These are phyloP conservation scores for Saccharomycodes ludwigii DNA, from an alignment of 805 yeast species.

Conservation along the genomic window DNA sequence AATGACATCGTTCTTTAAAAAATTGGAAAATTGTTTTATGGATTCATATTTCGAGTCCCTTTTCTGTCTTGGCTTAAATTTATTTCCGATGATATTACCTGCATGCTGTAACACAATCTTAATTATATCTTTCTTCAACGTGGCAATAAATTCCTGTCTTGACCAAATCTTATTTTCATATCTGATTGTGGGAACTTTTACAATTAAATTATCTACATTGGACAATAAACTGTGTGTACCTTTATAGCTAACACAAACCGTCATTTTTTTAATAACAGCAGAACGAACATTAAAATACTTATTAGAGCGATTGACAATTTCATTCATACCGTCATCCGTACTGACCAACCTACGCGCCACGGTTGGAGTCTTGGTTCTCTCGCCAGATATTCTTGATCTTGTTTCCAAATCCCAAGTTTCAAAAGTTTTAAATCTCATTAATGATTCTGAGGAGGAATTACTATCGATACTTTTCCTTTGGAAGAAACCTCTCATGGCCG, in stretches of 20 bases:
- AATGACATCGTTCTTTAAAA: conserved; percentile 6
- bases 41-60: conserved; percentile 11
- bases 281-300: conserved; percentile 50
- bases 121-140: conserved; percentile 43
- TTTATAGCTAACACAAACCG: conserved; percentile 54
- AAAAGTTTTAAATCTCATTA: background rate
- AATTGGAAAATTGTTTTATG: conserved; percentile 6
- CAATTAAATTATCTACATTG: conserved; percentile 43
- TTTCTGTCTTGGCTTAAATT: conserved; percentile 34
- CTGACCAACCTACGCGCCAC: conserved; percentile 2
- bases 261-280: conserved; percentile 34
- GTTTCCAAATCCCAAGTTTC: conserved; percentile 1
- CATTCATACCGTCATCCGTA: conserved; percentile 27
- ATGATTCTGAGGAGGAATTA: background rate
- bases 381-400: background rate
- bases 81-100: conserved; percentile 51
- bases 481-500: too few species aligned
- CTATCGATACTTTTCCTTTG: background rate
- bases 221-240: conserved; percentile 46
- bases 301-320: conserved; percentile 64
- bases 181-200: conserved; percentile 37
- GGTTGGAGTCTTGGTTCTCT: background rate
- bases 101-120: conserved; percentile 43
- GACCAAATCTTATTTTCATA: conserved; percentile 45
- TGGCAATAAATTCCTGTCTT: conserved; percentile 38